Evolutionary conservation across 2,329 filamentous ascomycete species (phyloP), one percentile per base, ranked within the genome.

Genomic region (Epichloe typhina): DNA sequence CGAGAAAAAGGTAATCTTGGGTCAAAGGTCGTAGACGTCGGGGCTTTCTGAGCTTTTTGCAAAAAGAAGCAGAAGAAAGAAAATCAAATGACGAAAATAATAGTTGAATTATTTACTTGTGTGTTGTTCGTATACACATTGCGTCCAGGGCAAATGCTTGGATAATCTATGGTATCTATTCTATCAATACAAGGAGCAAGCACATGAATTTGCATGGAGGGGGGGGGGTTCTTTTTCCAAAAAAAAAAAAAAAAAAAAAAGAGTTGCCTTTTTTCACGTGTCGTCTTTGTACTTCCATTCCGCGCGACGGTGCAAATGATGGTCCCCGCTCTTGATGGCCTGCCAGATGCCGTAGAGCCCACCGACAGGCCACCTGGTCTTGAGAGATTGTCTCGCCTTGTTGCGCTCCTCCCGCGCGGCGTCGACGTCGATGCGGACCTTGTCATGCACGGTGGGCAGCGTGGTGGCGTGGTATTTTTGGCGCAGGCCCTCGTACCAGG

Each of bases 381-480:
- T 76, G 43, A 74, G 54, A 50, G 68, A 68, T 50, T 71, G 64
- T 56, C 65, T 66, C 64, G 69, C 67, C 53, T 56, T 51, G 53
- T 58, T 62, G 52, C 66, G 62, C 54, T 66, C 66, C 47, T 64
- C 62, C 46, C 69, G 63, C 53, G 72, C 69, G 3, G 69, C 65
- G 49, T 70, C 69, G 23, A 74, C 68, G 55, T 75, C 72, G 37
- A 83, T 77, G 55, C 73, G 74, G 42, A 85, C 80, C 67, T 88
- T 88, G 59, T 87, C 80, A 66, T 81, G 86, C 5, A 88, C 82
- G 44, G 69, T 80, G 26, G 84, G 84, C 58, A 88, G 66, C 6
- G 72, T 71, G 1, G 68, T 69, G 12, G 83, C 84, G 46, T 72
- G 63, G 65, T 85, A 88, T 61, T 83, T 84, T 23, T 61, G 54